phyloP scores from a whole-genome alignment of 306 rosid genomes.

The Trichosanthes cucumerina region DNA sequence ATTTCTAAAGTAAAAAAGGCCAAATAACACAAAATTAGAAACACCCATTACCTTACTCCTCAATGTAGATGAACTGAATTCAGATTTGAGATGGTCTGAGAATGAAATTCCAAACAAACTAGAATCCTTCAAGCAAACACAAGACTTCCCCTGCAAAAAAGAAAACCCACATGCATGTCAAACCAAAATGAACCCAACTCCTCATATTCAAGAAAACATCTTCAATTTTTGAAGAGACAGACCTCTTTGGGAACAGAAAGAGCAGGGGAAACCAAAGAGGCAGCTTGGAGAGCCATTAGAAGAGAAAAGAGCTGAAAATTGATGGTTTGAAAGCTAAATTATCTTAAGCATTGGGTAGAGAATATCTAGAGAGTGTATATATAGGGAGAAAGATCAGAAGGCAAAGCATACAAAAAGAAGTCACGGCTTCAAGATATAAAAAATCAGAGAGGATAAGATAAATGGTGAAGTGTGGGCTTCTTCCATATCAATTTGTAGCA shows the following conservation, averaged over 20 bases:
- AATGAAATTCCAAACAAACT: constrained; percentile 64
- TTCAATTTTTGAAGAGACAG: neutral
- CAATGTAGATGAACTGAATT: constrained; percentile 55
- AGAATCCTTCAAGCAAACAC: constrained; percentile 60
- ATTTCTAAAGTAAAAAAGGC: neutral
- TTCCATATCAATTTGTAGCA: constrained; percentile 26
- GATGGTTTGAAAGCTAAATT: neutral
- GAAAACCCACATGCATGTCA: constrained; percentile 3
- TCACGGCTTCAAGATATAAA: neutral
- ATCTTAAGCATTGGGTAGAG: neutral
- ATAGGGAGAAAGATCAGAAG: neutral
- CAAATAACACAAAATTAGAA: neutral
- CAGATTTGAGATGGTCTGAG: constrained; percentile 58
- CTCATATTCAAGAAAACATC: neutral
- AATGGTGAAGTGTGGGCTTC: constrained; percentile 27
- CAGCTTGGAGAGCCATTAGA: constrained; percentile 46
- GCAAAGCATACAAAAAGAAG: neutral
- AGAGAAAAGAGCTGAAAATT: neutral
- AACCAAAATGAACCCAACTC: constrained; percentile 8
- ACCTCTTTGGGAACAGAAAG: constrained; percentile 47
- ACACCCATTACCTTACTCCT: constrained; percentile 55
- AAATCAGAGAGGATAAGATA: constrained; percentile 37
- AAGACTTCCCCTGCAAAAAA: constrained; percentile 50
- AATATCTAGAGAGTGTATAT: constrained; percentile 11
- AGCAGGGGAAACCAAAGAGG: constrained; percentile 43